Base-by-base conservation (phyloP, 2,329 filamentous ascomycete species). In the Talaromyces albobiverticillius region DNA sequence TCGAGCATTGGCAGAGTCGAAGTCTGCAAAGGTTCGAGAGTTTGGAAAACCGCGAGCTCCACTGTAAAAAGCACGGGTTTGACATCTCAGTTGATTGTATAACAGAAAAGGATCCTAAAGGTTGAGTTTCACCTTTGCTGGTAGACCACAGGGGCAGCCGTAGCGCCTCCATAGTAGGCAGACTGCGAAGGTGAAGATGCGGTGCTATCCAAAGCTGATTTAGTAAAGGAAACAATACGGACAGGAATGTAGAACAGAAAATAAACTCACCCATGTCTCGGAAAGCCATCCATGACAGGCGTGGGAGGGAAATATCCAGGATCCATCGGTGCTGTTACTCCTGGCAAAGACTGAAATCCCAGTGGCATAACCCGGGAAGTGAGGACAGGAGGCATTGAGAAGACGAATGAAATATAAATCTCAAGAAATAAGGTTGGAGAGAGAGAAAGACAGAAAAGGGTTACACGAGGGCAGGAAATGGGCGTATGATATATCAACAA, bases 51-150 rank as follows among this genome's bases (percentile, higher is more conserved):
- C 64, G 57, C 66, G 66, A 63, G 62, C 62, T 55, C 59, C 51
- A 56, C 67, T 72, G 62, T 60, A 59, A 51, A 61, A 58, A 40
- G 56, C 26, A 22, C 20, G 23, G 26, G n/a, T 10, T 51, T 48
- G 20, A 26, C 2, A 46, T 38, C 48, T 65, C 54, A 61, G 60
- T 52, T 57, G 41, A 14, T 34, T 43, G 23, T 23, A 26, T 43
- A 38, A n/a, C n/a, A 40, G 13, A 25, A 43, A 13, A 25, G 7
- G 23, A 20, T 25, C 26, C 34, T 10, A 38, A 26, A 51, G 22
- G 26, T 20, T n/a, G 25, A 23, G 10, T 50, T 55, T 51, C 70
- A 72, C 70, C 70, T 72, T 72, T 64, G 66, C 42, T 70, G 68
- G 57, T 70, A 71, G 18, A 71, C 62, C 45, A 69, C 54, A 32